Percentiles rank a stretch among this genome's conserved stretches.
Evolutionary conservation across 352 stramenopile species (phyloP).

Genomic region (Pythium oligandrum): DNA sequence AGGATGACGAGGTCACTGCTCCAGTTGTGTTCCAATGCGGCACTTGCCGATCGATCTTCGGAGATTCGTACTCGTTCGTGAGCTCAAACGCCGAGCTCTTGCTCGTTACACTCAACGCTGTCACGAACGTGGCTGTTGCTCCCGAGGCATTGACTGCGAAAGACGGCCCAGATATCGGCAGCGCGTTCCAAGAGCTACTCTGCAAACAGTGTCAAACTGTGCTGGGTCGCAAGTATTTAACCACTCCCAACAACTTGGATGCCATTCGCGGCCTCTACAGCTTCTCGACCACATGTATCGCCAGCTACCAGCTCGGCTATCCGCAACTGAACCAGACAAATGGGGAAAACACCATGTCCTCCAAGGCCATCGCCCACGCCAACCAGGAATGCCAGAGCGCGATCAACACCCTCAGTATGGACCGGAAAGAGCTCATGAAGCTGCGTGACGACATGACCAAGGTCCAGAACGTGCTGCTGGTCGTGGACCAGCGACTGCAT

Average conservation of each 20-base stretch:
- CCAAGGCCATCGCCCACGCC: constrained; percentile 23
- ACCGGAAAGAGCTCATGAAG: constrained; percentile 44
- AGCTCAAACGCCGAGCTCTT: constrained; percentile 66
- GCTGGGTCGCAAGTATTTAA: constrained; percentile 71
- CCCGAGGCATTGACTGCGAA: constrained; percentile 47
- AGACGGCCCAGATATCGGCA: constrained; percentile 47
- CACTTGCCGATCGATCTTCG: constrained; percentile 79
- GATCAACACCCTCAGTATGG: constrained; percentile 36
- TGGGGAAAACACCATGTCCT: constrained; percentile 4
- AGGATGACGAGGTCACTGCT: constrained; percentile 43
- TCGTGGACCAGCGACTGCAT: constrained; percentile 66
- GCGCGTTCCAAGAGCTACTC: constrained; percentile 69
- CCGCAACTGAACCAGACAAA: constrained; percentile 27
- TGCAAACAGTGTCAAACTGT: constrained; percentile 81
- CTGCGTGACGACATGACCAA: constrained; percentile 72
- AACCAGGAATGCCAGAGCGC: constrained; percentile 26
- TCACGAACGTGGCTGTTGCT: constrained; percentile 51
- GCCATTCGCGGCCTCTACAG: constrained; percentile 63
- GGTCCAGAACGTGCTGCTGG: constrained; percentile 68
- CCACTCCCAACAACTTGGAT: constrained; percentile 58
- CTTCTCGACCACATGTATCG: constrained; percentile 68
- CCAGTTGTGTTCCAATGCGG: constrained; percentile 83
- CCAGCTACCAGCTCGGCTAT: constrained; percentile 77
- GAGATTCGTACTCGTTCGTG: constrained; percentile 79
- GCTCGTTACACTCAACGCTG: constrained; percentile 69